phyloP scores from a whole-genome alignment of 306 rosid genomes.

The Begonia fuchsioides region DNA sequence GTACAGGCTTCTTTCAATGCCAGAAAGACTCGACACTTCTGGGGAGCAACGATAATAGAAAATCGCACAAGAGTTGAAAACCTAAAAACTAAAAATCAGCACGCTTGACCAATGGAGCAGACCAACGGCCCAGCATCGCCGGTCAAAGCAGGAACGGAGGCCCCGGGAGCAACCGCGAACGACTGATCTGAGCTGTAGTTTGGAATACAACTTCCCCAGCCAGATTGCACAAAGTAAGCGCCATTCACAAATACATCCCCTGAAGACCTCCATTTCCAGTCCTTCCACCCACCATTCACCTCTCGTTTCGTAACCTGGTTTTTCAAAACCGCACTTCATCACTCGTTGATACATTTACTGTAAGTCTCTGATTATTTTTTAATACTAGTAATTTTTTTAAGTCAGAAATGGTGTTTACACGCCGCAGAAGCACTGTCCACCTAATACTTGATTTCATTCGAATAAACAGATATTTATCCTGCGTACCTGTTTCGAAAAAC shows the following conservation, averaged over 20 bases:
- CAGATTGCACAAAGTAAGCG: constrained; percentile 83
- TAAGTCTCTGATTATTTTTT: too few relatives aligned
- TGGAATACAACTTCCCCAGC: constrained; percentile 78
- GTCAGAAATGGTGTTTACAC: too few relatives aligned
- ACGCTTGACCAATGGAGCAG: constrained; percentile 34
- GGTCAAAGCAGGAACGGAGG: constrained; percentile 55
- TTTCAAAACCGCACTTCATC: background rate
- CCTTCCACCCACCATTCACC: constrained; percentile 25
- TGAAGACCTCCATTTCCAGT: constrained; percentile 88
- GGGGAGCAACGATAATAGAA: too few relatives aligned
- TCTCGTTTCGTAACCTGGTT: constrained; percentile 60
- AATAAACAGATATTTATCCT: background rate
- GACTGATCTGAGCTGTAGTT: constrained; percentile 37
- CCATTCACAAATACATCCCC: constrained; percentile 57
- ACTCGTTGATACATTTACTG: background rate
- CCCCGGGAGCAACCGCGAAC: constrained; percentile 39
- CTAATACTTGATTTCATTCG: too few relatives aligned
- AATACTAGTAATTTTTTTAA: too few relatives aligned
- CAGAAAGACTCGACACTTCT: too few relatives aligned
- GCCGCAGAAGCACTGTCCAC: too few relatives aligned
- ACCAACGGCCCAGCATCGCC: constrained; percentile 43
- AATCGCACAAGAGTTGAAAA: constrained; percentile 10
- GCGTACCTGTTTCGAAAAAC: constrained; percentile 36
- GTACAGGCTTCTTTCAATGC: too few relatives aligned
- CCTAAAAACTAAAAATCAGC: too few relatives aligned